Evolutionary conservation across 768 basidiomycete genomes (phyloP).

Genomic region (Strobilomyces confusus): DNA sequence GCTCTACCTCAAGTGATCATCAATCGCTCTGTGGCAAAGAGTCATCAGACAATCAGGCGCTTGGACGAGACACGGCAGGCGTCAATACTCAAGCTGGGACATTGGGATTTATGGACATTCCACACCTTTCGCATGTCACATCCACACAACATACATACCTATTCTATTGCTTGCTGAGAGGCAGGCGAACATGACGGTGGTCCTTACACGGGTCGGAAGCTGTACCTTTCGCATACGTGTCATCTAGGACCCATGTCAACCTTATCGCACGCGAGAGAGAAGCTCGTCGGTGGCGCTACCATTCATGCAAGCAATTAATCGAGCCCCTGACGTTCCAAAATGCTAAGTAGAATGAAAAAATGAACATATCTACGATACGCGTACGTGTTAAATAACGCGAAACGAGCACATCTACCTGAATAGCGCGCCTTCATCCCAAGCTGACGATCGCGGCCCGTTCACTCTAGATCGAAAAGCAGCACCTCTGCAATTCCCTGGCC

Average conservation of each 20-base stretch:
- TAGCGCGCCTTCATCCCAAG: not conserved
- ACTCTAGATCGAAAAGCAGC: slow-evolving; percentile 76
- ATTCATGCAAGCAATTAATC: not conserved
- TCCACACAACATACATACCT: not conserved
- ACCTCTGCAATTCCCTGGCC: slow-evolving; percentile 69
- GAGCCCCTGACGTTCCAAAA: not conserved
- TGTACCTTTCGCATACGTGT: not conserved
- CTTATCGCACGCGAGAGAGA: not conserved
- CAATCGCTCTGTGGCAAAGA: no score
- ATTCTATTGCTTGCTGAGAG: not conserved
- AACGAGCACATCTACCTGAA: not conserved
- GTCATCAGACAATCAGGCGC: not conserved
- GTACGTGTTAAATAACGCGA: not conserved
- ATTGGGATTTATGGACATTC: no score
- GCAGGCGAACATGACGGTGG: not conserved
- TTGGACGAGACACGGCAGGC: no score
- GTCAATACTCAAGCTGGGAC: not conserved
- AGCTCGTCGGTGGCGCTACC: not conserved
- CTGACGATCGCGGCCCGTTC: not conserved
- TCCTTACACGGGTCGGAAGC: not conserved
- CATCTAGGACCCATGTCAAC: not conserved
- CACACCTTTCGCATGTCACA: not conserved
- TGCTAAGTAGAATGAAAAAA: slow-evolving; percentile 6
- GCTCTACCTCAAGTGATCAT: no score
- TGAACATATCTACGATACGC: slow-evolving; percentile 1